Conservation (phyloP, 225 moss, liverwort and hornwort species). For the Pseudoscleropodium purum region DNA sequence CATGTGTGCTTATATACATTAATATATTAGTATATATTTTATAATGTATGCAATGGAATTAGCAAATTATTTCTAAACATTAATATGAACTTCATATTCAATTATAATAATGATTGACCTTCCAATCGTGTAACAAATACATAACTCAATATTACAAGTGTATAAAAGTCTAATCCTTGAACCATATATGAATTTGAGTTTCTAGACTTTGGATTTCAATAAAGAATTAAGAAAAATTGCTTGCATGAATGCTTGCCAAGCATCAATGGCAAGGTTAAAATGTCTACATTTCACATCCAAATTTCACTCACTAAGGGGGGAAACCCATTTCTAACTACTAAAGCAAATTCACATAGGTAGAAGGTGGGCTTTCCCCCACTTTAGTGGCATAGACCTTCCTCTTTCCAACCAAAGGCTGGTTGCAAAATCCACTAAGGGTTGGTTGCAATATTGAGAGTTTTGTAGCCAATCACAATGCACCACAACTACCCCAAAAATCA, state of each 20-base stretch:
- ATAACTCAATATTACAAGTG: not conserved
- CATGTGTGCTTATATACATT: not conserved
- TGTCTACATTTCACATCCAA: no score
- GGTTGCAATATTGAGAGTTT: no score
- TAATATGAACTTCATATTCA: not conserved
- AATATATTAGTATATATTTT: no score
- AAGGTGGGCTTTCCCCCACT: no score
- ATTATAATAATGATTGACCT: not conserved
- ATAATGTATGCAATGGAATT: not conserved
- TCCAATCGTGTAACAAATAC: fast-evolving
- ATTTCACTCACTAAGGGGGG: not conserved
- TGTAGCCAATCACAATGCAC: no score
- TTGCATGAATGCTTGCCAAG: fast-evolving
- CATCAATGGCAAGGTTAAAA: not conserved
- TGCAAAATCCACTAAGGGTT: no score
- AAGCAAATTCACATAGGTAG: no score
- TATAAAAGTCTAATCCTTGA: not conserved
- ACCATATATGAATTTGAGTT: fast-evolving
- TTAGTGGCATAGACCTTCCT: no score
- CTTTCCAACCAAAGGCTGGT: no score
- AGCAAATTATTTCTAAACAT: not conserved
- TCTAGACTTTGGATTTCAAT: not conserved
- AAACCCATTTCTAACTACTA: no score
- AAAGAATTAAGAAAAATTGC: not conserved
- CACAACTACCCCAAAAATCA: no score